Evolutionary conservation across 1,284 basidiomycete species (phyloP).

Genomic region (Heterobasidion irregulare): DNA sequence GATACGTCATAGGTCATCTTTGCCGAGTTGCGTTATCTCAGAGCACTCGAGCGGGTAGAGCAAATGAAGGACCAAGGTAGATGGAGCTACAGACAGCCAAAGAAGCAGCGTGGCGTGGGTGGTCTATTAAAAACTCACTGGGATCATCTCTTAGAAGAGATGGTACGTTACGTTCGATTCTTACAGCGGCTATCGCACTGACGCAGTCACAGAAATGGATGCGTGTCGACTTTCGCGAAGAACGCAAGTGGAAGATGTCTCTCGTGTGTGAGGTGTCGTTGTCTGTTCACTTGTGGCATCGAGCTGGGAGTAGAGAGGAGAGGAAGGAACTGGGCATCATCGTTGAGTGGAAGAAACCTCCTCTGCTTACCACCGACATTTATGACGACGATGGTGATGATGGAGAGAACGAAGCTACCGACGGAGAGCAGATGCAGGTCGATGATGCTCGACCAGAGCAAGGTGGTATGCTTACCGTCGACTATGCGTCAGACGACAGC

Average conservation of each 20-base stretch:
- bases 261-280: constrained; percentile 82
- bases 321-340: constrained; percentile 63
- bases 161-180: constrained; percentile 50
- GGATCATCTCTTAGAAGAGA: constrained; percentile 96
- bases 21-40: constrained; percentile 66
- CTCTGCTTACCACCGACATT: constrained; percentile 2
- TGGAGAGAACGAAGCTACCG: constrained; percentile 16
- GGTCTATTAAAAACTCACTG: constrained; percentile 83
- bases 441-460: constrained; percentile 11
- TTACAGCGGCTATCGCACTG: background rate
- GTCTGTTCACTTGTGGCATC: constrained; percentile 84
- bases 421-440: constrained; percentile 11
- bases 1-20: constrained; percentile 54
- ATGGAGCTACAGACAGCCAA: constrained; percentile 95
- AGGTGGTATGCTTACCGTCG: constrained; percentile 22
- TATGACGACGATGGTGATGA: constrained; percentile 16
- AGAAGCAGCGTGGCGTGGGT: constrained; percentile 83
- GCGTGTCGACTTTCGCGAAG: constrained; percentile 91
- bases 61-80: constrained; percentile 70
- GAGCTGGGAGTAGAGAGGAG: constrained; percentile 55
- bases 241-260: constrained; percentile 87
- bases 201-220: constrained; percentile 77
- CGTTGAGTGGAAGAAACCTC: constrained; percentile 53
- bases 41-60: constrained; percentile 84
- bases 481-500: constrained; percentile 42